Evolutionary conservation across 768 basidiomycete species (phyloP).

Genomic region (Mycena filopes): DNA sequence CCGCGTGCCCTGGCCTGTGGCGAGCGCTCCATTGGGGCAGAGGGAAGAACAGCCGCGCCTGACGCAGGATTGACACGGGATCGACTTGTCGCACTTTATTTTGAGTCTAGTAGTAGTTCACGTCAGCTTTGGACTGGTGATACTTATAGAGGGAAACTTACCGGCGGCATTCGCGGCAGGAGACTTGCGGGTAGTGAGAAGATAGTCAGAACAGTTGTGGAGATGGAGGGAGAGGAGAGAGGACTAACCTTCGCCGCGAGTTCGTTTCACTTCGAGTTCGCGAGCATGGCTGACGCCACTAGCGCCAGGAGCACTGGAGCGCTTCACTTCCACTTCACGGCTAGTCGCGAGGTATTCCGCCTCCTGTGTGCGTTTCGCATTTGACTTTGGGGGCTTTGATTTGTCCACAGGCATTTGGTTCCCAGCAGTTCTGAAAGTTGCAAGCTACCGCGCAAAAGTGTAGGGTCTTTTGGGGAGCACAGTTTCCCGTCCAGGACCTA

Average conservation of each 20-base stretch:
- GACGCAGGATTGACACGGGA: constrained; percentile 82
- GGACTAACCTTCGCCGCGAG: constrained; percentile 54
- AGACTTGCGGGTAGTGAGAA: constrained; percentile 58
- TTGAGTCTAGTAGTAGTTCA: too few species aligned
- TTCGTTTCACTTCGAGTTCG: constrained; percentile 81
- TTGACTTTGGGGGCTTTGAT: constrained; percentile 54
- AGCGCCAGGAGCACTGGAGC: constrained; percentile 14
- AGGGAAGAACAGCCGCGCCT: constrained; percentile 74
- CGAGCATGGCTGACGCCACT: constrained; percentile 55
- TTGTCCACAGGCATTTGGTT: constrained; percentile 63
- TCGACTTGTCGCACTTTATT: constrained; percentile 87
- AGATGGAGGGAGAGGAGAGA: constrained; percentile 9
- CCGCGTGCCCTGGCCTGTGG: constrained; percentile 82
- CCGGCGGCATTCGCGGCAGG: constrained; percentile 82
- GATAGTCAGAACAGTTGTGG: constrained; percentile 20
- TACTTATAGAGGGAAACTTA: too few species aligned
- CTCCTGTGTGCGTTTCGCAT: constrained; percentile 63
- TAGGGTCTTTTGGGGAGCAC: background rate
- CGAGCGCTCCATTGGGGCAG: constrained; percentile 79
- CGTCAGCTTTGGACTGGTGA: too few species aligned
- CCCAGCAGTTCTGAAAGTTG: background rate
- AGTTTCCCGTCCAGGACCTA: background rate
- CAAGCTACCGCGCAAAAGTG: background rate
- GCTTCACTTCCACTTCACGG: too few species aligned
- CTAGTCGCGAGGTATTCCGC: constrained; percentile 60